A percentile compares a stretch with the other conserved stretches of the same genome.
Conservation (phyloP, 192 early-diverging fungal species). For the Backusella parvicylindrica region DNA sequence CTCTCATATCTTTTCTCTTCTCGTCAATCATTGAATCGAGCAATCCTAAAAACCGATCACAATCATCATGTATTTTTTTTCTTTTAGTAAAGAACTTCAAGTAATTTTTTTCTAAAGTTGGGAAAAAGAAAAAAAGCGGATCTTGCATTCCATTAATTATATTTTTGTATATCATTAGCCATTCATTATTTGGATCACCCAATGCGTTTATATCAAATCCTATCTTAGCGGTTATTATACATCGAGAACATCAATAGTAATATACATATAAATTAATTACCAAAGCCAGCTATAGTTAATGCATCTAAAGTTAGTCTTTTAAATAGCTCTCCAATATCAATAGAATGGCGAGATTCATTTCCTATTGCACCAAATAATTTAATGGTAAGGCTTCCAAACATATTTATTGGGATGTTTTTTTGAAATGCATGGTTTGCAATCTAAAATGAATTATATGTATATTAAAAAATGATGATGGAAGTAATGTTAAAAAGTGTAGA, state of each 20-base stretch:
- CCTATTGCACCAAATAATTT: not conserved
- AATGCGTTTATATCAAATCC: slow-evolving; percentile 9
- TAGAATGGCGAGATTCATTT: not conserved
- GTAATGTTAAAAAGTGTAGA: too few relatives aligned
- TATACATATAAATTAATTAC: not conserved
- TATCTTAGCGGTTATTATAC: not conserved
- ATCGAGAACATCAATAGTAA: not conserved
- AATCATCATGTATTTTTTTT: not conserved
- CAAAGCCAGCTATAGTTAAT: slow-evolving; percentile 49
- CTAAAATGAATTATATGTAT: too few relatives aligned
- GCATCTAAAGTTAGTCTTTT: slow-evolving; percentile 50
- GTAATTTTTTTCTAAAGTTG: not conserved
- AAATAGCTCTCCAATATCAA: not conserved
- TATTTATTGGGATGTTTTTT: not conserved
- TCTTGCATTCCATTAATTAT: not conserved
- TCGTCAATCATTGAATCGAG: not conserved
- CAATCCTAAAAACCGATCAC: not conserved
- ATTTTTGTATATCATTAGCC: not conserved
- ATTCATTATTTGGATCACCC: not conserved
- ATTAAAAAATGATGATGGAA: too few relatives aligned
- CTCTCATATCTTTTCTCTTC: not conserved
- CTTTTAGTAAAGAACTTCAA: slow-evolving; percentile 14
- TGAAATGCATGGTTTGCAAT: slow-evolving; percentile 6
- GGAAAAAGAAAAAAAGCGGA: not conserved
- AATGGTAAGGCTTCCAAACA: not conserved